Evolutionary conservation across 179 eudicot species (phyloP), one percentile per base, ranked within the genome.

Genomic region (Silene noctiflora): DNA sequence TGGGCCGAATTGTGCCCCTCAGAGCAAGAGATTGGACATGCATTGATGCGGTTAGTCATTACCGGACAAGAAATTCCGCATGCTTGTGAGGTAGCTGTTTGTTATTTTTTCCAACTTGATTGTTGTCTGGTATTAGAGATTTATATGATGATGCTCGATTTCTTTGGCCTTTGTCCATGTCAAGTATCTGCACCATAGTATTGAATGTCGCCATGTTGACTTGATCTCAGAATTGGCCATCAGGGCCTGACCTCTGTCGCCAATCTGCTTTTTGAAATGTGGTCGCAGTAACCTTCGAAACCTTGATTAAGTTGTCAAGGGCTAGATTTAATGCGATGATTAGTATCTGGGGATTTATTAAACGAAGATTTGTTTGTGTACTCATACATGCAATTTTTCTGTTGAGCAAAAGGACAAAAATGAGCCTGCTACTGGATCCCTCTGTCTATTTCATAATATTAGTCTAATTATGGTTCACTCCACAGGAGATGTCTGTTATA

Each of bases 1-100:
- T 96, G 99, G 99, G 97, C 98, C 67, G 96, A 96, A 70, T 88
- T 96, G 78, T 96, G 99, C 82, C 96, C 98, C 42, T 96, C 98
- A 65, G 97, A 96, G 79, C 93, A 93, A 80, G 97, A 96, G 84
- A 87, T 96, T 71, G 99, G 99, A 66, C 99, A 96, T 81, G 97
- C 98, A 24, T 83, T 96, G 78, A 93, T 96, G 99, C 91, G 98
- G 77, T 81, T 96, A 75, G 99, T 96, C 44, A 91, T 93, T 77
- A 93, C 98, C 1, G 94, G 99, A 69, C 99, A 96, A 84, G 99
- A 91, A 85, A 91, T 96, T 85, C 99, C 99, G 21, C 99, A 93
- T 90, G 96, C 93, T 53, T 96, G 99, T 77, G 99, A 96, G 98
- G 99, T 91, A 87, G 74, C 51, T 61, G 72, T 72, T 61, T 33